A percentile compares a stretch with the other conserved stretches of the same genome.
Evolutionary conservation across 2,329 filamentous ascomycete genomes (phyloP).

Genomic region (Nemania abortiva): DNA sequence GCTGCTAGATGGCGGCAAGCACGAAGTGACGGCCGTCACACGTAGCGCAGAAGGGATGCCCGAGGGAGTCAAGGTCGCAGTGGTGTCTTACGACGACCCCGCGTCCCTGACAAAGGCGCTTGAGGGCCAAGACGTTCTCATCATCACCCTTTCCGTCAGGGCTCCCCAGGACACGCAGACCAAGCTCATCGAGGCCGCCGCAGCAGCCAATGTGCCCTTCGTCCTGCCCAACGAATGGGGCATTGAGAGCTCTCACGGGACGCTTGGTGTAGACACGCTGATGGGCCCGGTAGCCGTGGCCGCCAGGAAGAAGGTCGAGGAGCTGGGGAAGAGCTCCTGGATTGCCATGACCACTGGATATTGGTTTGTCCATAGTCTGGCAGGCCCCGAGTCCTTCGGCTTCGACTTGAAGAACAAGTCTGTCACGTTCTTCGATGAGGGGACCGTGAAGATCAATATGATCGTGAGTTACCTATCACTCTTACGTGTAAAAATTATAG

Average conservation of each 20-base stretch:
- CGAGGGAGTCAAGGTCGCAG: slow-evolving; percentile 56
- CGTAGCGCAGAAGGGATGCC: slow-evolving; percentile 59
- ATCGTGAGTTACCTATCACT: slow-evolving; percentile 57
- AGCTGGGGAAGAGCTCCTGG: slow-evolving; percentile 57
- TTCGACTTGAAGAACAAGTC: slow-evolving; percentile 60
- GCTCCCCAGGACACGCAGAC: slow-evolving; percentile 60
- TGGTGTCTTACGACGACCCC: slow-evolving; percentile 60
- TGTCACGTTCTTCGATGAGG: slow-evolving; percentile 67
- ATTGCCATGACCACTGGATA: slow-evolving; percentile 60
- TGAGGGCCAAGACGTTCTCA: slow-evolving; percentile 65
- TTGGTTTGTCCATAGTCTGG: slow-evolving; percentile 68
- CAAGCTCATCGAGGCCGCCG: slow-evolving; percentile 67
- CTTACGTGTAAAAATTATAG: too few relatives aligned
- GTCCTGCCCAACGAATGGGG: slow-evolving; percentile 67
- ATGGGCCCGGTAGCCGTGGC: slow-evolving; percentile 40
- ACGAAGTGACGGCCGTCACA: slow-evolving; percentile 64
- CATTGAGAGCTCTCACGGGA: slow-evolving; percentile 55
- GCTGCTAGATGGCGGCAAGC: slow-evolving; percentile 61
- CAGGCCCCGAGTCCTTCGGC: slow-evolving; percentile 57
- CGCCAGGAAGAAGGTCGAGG: slow-evolving; percentile 55
- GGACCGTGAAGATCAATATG: slow-evolving; percentile 66
- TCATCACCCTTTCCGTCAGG: slow-evolving; percentile 63
- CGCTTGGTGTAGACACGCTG: slow-evolving; percentile 52
- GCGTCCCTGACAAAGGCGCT: slow-evolving; percentile 62
- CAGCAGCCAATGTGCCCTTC: slow-evolving; percentile 65